Evolutionary conservation across 116 monocot species (phyloP), one percentile per base, ranked within the genome.

Genomic region (Iris pallida): DNA sequence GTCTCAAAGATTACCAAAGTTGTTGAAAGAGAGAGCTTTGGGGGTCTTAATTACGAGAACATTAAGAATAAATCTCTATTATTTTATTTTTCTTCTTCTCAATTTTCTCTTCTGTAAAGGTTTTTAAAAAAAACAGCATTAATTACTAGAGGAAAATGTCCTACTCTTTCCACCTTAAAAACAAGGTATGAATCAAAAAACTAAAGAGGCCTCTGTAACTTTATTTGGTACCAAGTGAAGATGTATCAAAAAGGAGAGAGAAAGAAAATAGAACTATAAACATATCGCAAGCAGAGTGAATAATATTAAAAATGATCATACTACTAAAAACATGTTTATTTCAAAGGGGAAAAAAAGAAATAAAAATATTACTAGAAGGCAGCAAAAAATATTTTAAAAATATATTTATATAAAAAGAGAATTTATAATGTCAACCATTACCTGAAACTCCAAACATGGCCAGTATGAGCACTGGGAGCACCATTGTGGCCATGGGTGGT

Each of bases 361-460:
- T 0, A n/a, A 45, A 51, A 41, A 5, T 0, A 55, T 55, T 18
- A 17, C 55, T 55, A 16, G 4, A 55, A 2, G 2, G 3, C n/a
- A 55, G 15, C 1, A 4, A 14, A 55, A 7, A 10, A 53, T 53
- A 4, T 13, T 53, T 53, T 53, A 53, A 53, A 13, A n/a, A n/a
- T 0, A 7, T 13, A 1, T 13, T 53, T 10, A 53, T 13, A 53
- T 53, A 53, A 59, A 59, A 52, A 57, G 8, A 43, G 7, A 59
- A 53, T 20, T 10, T 1, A 49, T 11, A 16, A 8, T 7, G 43
- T 41, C 5, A 55, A 44, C 11, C 4, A 53, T 80, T 71, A 81
- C 86, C 86, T 73, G 90, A 86, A 51, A 43, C 61, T 18, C 64
- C 83, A 67, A 56, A 16, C 62, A 78, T 49, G 76, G 73, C 69